phyloP scores from a whole-genome alignment of 2,329 filamentous ascomycete species.

The Ophiostoma novo-ulmi region DNA sequence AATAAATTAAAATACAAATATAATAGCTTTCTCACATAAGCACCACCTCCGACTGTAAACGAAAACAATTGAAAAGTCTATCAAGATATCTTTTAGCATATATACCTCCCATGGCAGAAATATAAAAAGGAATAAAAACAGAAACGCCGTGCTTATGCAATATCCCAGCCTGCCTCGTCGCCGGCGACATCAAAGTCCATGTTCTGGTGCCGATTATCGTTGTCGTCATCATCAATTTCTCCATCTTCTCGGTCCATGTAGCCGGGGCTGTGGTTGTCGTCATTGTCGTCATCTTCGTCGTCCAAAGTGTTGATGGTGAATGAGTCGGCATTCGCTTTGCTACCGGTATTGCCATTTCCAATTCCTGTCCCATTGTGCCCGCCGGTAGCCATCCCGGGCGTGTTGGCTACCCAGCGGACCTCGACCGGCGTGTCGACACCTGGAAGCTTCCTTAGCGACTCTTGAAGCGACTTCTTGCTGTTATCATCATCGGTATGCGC shows the following conservation, averaged over 20 bases:
- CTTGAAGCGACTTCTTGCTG: not conserved
- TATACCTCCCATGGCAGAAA: too few relatives aligned
- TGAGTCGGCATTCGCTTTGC: not conserved
- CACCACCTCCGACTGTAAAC: not conserved
- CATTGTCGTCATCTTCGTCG: not conserved
- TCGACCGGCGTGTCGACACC: slow-evolving; percentile 59
- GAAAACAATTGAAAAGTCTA: not conserved
- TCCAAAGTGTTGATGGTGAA: not conserved
- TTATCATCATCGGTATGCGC: slow-evolving; percentile 28
- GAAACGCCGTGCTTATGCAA: not conserved
- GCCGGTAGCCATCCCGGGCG: slow-evolving; percentile 17
- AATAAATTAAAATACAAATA: not conserved
- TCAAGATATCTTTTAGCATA: not conserved
- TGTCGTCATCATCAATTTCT: slow-evolving; percentile 2
- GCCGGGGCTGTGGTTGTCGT: not conserved
- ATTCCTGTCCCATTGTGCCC: not conserved
- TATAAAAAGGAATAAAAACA: not conserved
- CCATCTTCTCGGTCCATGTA: not conserved
- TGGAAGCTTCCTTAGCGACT: slow-evolving; percentile 42
- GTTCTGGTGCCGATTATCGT: slow-evolving; percentile 31
- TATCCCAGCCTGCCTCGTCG: slow-evolving; percentile 45
- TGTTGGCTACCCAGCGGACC: slow-evolving; percentile 52
- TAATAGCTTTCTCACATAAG: not conserved
- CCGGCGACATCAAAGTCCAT: slow-evolving; percentile 53
- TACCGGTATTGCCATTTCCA: not conserved